A percentile compares a stretch with the other conserved stretches of the same genome.
These are phyloP conservation scores for Paramecium octaurelia DNA, from an alignment of 73 alveolate species.

Conservation along the genomic window DNA sequence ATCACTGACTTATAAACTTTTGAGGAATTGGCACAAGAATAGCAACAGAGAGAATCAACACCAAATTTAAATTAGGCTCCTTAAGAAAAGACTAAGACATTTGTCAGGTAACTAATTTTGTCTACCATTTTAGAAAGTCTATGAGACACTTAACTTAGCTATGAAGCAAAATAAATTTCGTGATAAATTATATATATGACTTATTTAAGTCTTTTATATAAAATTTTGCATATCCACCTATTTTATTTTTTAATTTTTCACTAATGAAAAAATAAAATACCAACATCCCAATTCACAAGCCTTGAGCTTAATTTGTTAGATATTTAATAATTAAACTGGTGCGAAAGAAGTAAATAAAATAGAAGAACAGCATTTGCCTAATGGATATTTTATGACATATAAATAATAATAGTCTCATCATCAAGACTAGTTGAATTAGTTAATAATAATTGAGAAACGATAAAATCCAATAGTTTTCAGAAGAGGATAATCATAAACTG, in stretches of 20 bases:
- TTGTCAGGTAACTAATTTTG: neutral
- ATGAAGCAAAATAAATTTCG: neutral
- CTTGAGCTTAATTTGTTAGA: constrained; percentile 85
- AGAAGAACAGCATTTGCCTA: constrained; percentile 74
- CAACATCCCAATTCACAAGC: constrained; percentile 87
- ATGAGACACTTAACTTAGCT: constrained; percentile 20
- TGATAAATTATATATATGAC: constrained; percentile 10
- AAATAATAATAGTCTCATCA: neutral
- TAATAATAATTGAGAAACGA: neutral
- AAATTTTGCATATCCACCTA: neutral
- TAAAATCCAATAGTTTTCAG: too few species aligned
- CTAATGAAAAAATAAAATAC: constrained; percentile 72
- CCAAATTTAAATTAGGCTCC: neutral
- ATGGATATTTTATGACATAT: constrained; percentile 44
- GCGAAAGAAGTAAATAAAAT: constrained; percentile 74
- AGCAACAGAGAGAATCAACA: neutral
- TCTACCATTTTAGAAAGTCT: neutral
- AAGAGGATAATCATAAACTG: constrained; percentile 92
- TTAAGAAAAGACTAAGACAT: constrained; percentile 1
- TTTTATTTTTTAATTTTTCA: neutral
- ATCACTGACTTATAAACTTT: neutral
- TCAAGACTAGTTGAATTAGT: constrained; percentile 82
- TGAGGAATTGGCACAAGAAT: neutral
- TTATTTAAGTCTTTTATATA: constrained; percentile 33
- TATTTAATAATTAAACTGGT: constrained; percentile 94